Percentiles rank a stretch among this genome's conserved stretches.
Conservation (phyloP, 495 filamentous ascomycete genomes). For the Aspergillus sclerotiicarbonarius region DNA sequence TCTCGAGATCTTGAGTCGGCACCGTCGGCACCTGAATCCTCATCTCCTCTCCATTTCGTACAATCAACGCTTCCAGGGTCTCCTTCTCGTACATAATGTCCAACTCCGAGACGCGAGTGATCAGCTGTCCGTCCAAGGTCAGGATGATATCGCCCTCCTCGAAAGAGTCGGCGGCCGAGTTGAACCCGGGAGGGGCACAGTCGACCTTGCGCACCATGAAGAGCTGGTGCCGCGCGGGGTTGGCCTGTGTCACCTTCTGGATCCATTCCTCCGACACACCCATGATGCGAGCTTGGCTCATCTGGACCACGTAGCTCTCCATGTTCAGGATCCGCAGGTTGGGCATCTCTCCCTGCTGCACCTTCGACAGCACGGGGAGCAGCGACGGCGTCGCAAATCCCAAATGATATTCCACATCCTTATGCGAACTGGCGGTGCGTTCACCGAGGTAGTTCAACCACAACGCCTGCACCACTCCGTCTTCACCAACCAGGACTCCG, state of each 20-base stretch:
- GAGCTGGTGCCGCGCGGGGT: conserved; percentile 87
- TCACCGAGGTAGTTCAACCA: conserved; percentile 98
- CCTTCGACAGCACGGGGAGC: conserved; percentile 77
- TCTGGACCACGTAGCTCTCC: conserved; percentile 91
- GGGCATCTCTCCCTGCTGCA: conserved; percentile 74
- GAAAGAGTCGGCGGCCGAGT: conserved; percentile 46
- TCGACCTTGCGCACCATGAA: conserved; percentile 98
- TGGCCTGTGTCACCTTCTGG: conserved; percentile 76
- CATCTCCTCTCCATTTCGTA: conserved; percentile 83
- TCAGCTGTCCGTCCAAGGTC: conserved; percentile 83
- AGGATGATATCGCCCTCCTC: conserved; percentile 92
- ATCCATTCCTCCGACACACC: conserved; percentile 97
- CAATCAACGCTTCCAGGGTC: conserved; percentile 75
- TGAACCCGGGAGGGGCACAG: conserved; percentile 54
- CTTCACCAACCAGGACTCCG: conserved; percentile 84
- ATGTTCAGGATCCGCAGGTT: conserved; percentile 86
- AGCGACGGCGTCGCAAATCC: conserved; percentile 87
- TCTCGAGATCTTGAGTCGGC: conserved; percentile 86
- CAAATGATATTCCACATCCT: conserved; percentile 96
- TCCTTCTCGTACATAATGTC: conserved; percentile 96
- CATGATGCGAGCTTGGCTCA: conserved; percentile 98
- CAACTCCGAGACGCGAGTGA: conserved; percentile 88
- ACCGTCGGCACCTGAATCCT: conserved; percentile 79
- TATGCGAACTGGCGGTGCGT: conserved; percentile 68
- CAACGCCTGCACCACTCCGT: conserved; percentile 88